These are phyloP conservation scores for Hanseniaspora thailandica DNA, from an alignment of 805 yeast species.

Conservation along the genomic window DNA sequence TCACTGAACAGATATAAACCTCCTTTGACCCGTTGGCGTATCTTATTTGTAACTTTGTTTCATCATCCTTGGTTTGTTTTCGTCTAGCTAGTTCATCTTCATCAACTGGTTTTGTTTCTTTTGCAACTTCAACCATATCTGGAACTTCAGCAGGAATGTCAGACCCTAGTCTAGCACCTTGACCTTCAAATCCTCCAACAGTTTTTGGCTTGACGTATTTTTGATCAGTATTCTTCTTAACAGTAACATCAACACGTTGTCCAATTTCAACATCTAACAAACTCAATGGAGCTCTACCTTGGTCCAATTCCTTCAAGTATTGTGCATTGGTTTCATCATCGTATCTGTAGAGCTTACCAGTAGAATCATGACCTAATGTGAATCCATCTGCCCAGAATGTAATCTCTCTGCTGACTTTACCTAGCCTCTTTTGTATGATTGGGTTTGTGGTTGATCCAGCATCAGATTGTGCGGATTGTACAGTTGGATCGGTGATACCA, in stretches of 20 bases:
- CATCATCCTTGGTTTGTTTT: constrained; percentile 36
- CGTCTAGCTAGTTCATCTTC: constrained; percentile 22
- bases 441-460: constrained; percentile 18
- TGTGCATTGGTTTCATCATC: constrained; percentile 84
- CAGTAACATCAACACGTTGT: constrained; percentile 86
- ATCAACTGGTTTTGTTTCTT: constrained; percentile 9
- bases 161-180: constrained; percentile 78
- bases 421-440: constrained; percentile 23
- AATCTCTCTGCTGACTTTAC: constrained; percentile 63
- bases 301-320: constrained; percentile 66
- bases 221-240: constrained; percentile 70
- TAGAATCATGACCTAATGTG: constrained; percentile 62
- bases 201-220: constrained; percentile 61
- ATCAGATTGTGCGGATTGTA: constrained; percentile 27
- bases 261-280: constrained; percentile 74
- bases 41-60: constrained; percentile 67
- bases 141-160: constrained; percentile 64
- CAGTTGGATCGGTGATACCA: constrained; percentile 21
- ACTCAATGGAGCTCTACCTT: constrained; percentile 83
- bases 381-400: constrained; percentile 97
- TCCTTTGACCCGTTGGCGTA: constrained; percentile 69
- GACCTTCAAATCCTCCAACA: constrained; percentile 61
- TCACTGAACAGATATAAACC: constrained; percentile 50
- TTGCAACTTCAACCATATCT: constrained; percentile 8
- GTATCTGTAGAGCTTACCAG: constrained; percentile 67